Conservation (phyloP, 2,329 filamentous ascomycete genomes). For the Diaporthe vexans region DNA sequence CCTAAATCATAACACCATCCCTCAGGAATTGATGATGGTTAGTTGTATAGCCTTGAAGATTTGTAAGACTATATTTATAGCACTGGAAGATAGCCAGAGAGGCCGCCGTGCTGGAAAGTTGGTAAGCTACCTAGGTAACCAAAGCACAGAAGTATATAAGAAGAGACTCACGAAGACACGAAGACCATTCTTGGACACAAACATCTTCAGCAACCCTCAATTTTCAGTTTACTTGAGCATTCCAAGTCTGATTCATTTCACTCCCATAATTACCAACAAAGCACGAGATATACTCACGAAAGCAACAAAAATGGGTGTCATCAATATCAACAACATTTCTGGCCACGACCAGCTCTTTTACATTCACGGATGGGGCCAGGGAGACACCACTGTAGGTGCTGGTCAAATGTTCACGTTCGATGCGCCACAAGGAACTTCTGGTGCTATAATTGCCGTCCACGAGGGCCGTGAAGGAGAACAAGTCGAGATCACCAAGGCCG, state of each 20-base stretch:
- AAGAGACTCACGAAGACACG: background rate
- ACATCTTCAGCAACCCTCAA: background rate
- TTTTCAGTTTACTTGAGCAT: background rate
- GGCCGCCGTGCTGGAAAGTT: too few relatives aligned
- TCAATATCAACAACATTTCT: conserved; percentile 18
- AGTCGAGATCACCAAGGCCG: conserved; percentile 5
- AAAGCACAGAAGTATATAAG: background rate
- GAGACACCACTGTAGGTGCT: conserved; percentile 10
- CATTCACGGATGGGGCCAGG: conserved; percentile 20
- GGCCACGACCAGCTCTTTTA: conserved; percentile 2
- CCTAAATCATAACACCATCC: background rate
- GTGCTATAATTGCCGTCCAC: conserved; percentile 8
- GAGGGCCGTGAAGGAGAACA: conserved; percentile 11
- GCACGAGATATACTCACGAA: background rate
- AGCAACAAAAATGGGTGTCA: conserved; percentile 3
- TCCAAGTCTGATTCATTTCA: background rate
- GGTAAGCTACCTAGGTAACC: too few relatives aligned
- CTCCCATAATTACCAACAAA: background rate
- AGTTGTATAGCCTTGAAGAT: background rate
- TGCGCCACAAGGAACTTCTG: background rate
- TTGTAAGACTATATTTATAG: conserved; percentile 8
- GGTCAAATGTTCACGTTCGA: conserved; percentile 13
- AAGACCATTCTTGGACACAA: background rate
- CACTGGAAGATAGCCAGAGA: background rate
- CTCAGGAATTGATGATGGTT: background rate